Conservation (phyloP, 306 rosid species). For the Quercus engelmannii region DNA sequence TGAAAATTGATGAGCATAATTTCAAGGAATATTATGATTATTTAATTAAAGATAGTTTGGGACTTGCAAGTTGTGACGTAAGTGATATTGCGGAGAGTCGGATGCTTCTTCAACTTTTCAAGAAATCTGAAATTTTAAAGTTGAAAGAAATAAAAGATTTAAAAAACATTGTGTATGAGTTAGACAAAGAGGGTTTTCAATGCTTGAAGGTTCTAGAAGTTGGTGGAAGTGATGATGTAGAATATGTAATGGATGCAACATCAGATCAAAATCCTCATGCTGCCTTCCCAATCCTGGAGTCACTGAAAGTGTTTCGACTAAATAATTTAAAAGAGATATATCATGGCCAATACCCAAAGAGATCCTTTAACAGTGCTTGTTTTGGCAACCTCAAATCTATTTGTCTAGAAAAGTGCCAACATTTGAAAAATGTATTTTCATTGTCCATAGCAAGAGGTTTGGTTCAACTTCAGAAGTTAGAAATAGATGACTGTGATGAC, state of each 20-base stretch:
- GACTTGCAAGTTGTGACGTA: neutral
- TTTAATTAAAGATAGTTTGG: neutral
- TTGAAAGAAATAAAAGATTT: neutral
- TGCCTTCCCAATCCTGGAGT: neutral
- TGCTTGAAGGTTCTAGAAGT: slow-evolving; percentile 2
- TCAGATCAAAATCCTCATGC: neutral
- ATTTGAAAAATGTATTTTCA: neutral
- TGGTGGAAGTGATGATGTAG: neutral
- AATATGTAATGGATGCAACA: neutral
- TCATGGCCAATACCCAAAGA: neutral
- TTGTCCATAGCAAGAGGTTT: neutral
- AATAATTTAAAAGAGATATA: neutral
- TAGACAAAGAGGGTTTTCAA: slow-evolving; percentile 16
- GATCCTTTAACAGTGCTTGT: neutral
- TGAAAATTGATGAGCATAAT: too few species aligned
- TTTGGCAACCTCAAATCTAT: neutral
- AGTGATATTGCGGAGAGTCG: neutral
- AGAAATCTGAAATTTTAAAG: slow-evolving; percentile 7
- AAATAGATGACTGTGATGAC: neutral
- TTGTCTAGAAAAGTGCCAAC: too few species aligned
- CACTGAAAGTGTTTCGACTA: too few species aligned
- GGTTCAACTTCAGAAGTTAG: neutral
- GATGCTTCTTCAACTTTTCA: slow-evolving; percentile 6
- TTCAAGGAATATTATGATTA: too few species aligned
- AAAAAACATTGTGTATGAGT: neutral